A percentile compares a stretch with the other conserved stretches of the same genome.
Evolutionary conservation across 345 rosid genomes (phyloP).

Genomic region (Melaleuca quinquenervia): DNA sequence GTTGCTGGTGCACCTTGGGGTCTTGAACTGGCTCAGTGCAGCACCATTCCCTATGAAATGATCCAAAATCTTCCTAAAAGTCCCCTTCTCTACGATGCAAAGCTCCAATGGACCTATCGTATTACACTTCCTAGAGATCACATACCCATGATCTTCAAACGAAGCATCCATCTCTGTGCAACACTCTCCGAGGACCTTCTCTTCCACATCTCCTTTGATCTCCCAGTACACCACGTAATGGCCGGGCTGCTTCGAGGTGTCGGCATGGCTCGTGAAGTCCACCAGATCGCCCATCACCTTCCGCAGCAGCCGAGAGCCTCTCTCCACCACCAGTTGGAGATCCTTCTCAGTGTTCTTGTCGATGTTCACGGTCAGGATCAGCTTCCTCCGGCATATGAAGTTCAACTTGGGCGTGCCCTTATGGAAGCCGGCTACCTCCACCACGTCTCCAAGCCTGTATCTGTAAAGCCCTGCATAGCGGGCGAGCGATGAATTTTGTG

Average conservation of each 20-base stretch:
- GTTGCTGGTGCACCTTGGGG: constrained; percentile 82
- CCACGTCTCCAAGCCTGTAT: constrained; percentile 77
- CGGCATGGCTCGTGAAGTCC: constrained; percentile 87
- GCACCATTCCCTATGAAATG: constrained; percentile 63
- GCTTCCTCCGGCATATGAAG: constrained; percentile 85
- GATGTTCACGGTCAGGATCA: constrained; percentile 65
- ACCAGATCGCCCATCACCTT: constrained; percentile 48
- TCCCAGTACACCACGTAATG: constrained; percentile 94
- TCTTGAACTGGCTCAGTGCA: constrained; percentile 87
- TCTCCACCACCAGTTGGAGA: constrained; percentile 72
- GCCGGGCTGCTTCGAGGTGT: constrained; percentile 42
- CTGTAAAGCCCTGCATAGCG: constrained; percentile 56
- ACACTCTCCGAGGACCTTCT: constrained; percentile 48
- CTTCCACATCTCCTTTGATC: constrained; percentile 69
- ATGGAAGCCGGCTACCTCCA: constrained; percentile 78
- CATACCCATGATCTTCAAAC: constrained; percentile 75
- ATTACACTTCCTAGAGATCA: constrained; percentile 58
- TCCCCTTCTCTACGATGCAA: constrained; percentile 58
- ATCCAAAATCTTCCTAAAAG: constrained; percentile 71
- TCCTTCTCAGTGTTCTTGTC: constrained; percentile 96
- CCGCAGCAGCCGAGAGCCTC: constrained; percentile 43
- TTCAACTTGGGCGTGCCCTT: constrained; percentile 70
- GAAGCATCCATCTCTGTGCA: constrained; percentile 72
- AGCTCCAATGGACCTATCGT: constrained; percentile 88
- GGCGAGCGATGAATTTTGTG: background rate